Base-by-base conservation (phyloP, 2,329 filamentous ascomycete species). In the Aspergillus quadricinctus region DNA sequence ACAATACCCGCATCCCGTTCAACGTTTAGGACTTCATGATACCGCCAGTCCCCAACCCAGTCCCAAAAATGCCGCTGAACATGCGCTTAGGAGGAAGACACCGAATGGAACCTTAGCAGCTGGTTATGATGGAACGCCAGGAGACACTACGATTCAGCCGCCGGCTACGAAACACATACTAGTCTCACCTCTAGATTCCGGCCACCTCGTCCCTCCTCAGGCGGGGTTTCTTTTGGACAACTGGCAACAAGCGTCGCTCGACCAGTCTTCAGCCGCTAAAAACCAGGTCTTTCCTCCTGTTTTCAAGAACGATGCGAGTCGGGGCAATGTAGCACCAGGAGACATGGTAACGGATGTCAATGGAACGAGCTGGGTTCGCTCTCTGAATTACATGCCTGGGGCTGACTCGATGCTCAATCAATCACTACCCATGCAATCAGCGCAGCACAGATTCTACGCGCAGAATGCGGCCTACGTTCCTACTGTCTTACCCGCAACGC, bases 71-170 rank as follows among this genome's bases (percentile, higher is more conserved):
- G 49, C 64, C 19, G 66, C 63, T 10, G 91, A 96, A 72, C 87
- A 96, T 72, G 89, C 90, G 65, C 80, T 97, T 55, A 86, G 93
- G 62, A 85, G 93, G 63, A 97, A 97, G 74, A 97, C 93, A 8
- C 94, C 93, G 4, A 93, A 88, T 68, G 94, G 93, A n/a, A 96
- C 92, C 40, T 83, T 97, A 59, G 88, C 93, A 62, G 91, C 90
- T 53, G 92, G 91, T 10, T 97, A 96, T 68, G 92, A 97, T 80
- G 91, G 89, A 31, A 90, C 89, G 4, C 86, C 87, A 1, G 81
- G 87, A 23, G 88, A 91, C 67, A 84, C 88, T 65, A 85, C 82
- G 9, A 84, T 87, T 37, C 88, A 89, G 40, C 88, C 88, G 5
- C 90, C 89, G 40, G 87, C 90, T 1, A 79, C 85, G 49, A 97